Evolutionary conservation across 495 filamentous ascomycete genomes (phyloP), one percentile per base, ranked within the genome.

Genomic region (Trypethelium eluteriae): DNA sequence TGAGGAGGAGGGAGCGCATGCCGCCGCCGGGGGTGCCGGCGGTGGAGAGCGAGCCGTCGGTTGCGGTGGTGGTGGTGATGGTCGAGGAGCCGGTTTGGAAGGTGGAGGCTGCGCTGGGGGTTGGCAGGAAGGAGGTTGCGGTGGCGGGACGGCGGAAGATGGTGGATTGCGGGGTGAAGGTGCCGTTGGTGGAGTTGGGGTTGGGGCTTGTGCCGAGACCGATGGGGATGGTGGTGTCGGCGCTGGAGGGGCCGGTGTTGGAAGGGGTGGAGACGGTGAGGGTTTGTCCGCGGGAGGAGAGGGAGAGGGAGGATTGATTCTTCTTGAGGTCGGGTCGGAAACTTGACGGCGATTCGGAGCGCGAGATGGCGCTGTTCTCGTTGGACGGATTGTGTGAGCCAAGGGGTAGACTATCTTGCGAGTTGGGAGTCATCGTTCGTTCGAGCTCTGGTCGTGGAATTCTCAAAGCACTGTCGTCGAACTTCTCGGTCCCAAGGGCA

Each of bases 301-400:
- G 75, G 71, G 88, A 91, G 2, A 90, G 85, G 2, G 90, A 89
- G 0, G 92, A 93, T 69, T 89, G 88, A 64, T 66, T 66, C 41
- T 66, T 66, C 49, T 47, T 59, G n/a, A 66, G 62, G 32, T 6
- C 16, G 2, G 62, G 38, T 2, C 38, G 62, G 10, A 34, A 34
- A 39, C 5, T 41, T 14, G 62, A 59, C 7, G 53, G 53, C 14
- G 53, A 59, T 9, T 59, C 32, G 14, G 53, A 59, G 6, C 53
- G 53, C 3, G 53, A 59, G 7, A 18, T 18, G 14, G 7, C 32
- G 18, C 11, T 59, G 53, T 32, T 32, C 7, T 59, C 53, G 53
- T 35, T 36, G 6, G 53, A 59, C 32, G 34, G 53, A 14, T 18
- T 36, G 34, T 36, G 11, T 6, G n/a, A 59, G 11, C 11, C 7